Percentiles rank a stretch among this genome's conserved stretches.
Evolutionary conservation across 1,284 basidiomycete species (phyloP).

Genomic region (Amylostereum areolatum): DNA sequence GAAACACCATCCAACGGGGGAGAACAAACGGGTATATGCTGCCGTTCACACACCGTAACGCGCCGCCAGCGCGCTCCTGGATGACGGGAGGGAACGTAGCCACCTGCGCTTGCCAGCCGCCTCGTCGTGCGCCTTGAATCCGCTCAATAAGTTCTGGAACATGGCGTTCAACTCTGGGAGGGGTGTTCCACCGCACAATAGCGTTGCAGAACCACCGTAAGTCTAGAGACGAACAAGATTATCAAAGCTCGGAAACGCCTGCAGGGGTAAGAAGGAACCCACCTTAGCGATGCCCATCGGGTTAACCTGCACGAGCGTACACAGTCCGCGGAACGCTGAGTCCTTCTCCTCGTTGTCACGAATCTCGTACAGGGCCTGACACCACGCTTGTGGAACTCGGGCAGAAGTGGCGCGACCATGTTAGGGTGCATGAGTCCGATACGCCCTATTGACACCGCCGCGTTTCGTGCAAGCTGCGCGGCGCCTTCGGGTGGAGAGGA

Average conservation of each 20-base stretch:
- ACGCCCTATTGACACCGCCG: constrained; percentile 97
- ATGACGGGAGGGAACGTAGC: constrained; percentile 73
- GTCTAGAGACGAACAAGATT: constrained; percentile 40
- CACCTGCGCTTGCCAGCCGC: constrained; percentile 73
- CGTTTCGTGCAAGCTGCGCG: constrained; percentile 95
- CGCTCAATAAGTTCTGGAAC: constrained; percentile 81
- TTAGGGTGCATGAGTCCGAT: constrained; percentile 90
- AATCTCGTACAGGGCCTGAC: constrained; percentile 95
- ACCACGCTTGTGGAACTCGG: constrained; percentile 94
- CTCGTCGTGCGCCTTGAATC: constrained; percentile 82
- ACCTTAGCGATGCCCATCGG: constrained; percentile 66
- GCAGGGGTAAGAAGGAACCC: too few relatives aligned
- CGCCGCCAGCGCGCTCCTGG: constrained; percentile 66
- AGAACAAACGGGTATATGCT: not conserved
- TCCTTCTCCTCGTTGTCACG: constrained; percentile 99
- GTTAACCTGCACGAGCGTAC: constrained; percentile 92
- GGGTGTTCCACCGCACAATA: constrained; percentile 93
- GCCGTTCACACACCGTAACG: constrained; percentile 66
- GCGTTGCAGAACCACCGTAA: constrained; percentile 96
- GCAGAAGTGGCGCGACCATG: constrained; percentile 85
- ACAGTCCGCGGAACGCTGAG: constrained; percentile 97
- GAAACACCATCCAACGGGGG: not conserved
- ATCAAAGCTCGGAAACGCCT: not conserved
- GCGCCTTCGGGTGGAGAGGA: constrained; percentile 85
- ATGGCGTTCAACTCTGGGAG: constrained; percentile 85